phyloP scores from a whole-genome alignment of 495 filamentous ascomycete genomes.

The Stereocaulon alpinum region DNA sequence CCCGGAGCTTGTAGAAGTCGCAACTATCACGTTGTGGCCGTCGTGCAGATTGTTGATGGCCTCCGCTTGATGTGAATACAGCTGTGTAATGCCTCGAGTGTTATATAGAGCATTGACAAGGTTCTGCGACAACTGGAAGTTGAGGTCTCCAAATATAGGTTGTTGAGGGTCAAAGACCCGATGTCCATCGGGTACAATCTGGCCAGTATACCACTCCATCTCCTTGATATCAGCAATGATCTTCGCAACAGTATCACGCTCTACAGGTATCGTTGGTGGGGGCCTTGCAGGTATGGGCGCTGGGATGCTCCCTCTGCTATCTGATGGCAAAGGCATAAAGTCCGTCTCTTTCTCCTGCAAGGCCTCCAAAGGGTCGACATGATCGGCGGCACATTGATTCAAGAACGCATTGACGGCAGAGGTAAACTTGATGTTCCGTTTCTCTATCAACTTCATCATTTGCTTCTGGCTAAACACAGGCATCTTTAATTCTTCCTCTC shows the following conservation, averaged over 20 bases:
- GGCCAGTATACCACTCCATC: slow-evolving; percentile 76
- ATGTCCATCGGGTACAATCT: slow-evolving; percentile 92
- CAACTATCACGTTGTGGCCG: slow-evolving; percentile 80
- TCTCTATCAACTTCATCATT: slow-evolving; percentile 83
- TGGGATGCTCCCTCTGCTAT: slow-evolving; percentile 42
- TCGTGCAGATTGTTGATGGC: slow-evolving; percentile 84
- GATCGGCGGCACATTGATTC: slow-evolving; percentile 55
- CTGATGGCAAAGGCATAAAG: slow-evolving; percentile 40
- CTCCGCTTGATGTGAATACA: slow-evolving; percentile 93
- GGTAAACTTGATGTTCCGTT: slow-evolving; percentile 75
- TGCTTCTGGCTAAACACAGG: slow-evolving; percentile 88
- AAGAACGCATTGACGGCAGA: slow-evolving; percentile 71
- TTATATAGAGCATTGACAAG: slow-evolving; percentile 94
- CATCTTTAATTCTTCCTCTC: slow-evolving; percentile 80
- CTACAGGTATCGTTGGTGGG: slow-evolving; percentile 65
- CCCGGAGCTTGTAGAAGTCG: slow-evolving; percentile 90
- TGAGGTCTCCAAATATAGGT: slow-evolving; percentile 71
- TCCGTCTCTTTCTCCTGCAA: slow-evolving; percentile 42
- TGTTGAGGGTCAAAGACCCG: slow-evolving; percentile 83
- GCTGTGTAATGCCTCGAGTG: slow-evolving; percentile 66
- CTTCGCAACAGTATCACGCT: slow-evolving; percentile 70
- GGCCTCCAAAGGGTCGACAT: slow-evolving; percentile 54
- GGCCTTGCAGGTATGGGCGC: slow-evolving; percentile 25
- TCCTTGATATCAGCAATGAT: slow-evolving; percentile 78
- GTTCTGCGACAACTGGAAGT: slow-evolving; percentile 78